A percentile compares a stretch with the other conserved stretches of the same genome.
Evolutionary conservation across 495 filamentous ascomycete species (phyloP).

Genomic region (Tuber melanosporum): DNA sequence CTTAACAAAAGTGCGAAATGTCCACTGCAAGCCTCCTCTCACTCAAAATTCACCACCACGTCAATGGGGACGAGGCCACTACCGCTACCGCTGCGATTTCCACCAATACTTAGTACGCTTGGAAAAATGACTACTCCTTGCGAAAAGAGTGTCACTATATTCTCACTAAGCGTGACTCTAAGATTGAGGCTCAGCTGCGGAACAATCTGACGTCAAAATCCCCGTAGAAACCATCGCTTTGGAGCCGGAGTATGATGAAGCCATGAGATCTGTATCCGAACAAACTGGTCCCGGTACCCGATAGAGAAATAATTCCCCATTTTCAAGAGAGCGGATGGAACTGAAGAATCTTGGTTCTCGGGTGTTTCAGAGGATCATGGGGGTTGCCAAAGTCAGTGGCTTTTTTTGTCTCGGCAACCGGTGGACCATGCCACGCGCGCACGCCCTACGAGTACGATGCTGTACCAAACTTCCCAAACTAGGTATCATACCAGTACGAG

Average conservation of each 20-base stretch:
- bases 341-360: not conserved
- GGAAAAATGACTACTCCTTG: not conserved
- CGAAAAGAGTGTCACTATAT: not conserved
- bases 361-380: not conserved
- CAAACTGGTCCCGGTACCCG: not conserved
- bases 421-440: not conserved
- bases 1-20: not conserved
- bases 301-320: not conserved
- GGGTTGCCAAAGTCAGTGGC: not conserved
- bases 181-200: not conserved
- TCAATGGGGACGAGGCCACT: not conserved
- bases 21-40: not conserved
- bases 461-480: not conserved
- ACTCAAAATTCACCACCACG: not conserved
- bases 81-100: not conserved
- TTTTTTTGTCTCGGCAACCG: not conserved
- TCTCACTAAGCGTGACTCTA: constrained; percentile 5
- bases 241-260: not conserved
- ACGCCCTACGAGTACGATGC: not conserved
- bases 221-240: not conserved
- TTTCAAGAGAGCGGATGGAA: not conserved
- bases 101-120: not conserved
- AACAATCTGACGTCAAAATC: constrained; percentile 1
- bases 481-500: not conserved
- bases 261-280: not conserved